Base-by-base conservation (phyloP, 768 basidiomycete species). In the Lanmaoa rubissima region DNA sequence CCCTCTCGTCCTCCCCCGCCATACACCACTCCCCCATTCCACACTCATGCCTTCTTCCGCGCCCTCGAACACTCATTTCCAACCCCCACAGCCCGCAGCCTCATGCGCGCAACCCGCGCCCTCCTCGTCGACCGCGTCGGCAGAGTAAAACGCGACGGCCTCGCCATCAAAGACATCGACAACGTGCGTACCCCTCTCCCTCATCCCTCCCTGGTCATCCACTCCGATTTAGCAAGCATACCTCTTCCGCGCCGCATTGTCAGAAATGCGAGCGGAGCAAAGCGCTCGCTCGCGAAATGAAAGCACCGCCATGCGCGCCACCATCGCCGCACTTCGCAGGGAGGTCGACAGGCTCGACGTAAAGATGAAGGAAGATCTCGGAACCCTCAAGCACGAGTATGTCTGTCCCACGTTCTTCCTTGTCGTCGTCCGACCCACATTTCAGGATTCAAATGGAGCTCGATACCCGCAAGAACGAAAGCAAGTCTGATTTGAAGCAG, bases 361-460 rank as follows among this genome's bases (percentile, higher is more conserved):
- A 41, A 95, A 91, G 75, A 89, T 99, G 85, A 96, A 95, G 74
- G 94, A 97, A 71, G 92, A 95, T 60, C 75, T 98, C 24, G 85
- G 82, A 16, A 88, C 82, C 44, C 78, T 99, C 63, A 94, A 91
- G 73, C 95, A 98, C 66, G 95, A 98, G 94, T 96, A 62, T 53
- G 88, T 83, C 45, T 42, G 39, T 34, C 24, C 24, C 28, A 10
- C 43, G 40, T 5, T 4, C 47, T 19, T 3, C 35, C 41, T 36
- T 32, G n/a, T 36, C 24, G 4, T 39, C n/a, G 8, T 49, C 17
- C n/a, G 34, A 59, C 48, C 34, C 34, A 50, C 39, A 16, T 31
- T 14, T 49, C 57, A 97, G 94, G 66, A 92, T 95, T 49, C 94
- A 98, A 72, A 94, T 98, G 86, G 97, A 99, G 54, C 79, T 98